Evolutionary conservation across 208 protist species (phyloP).

Genomic region (Wallacemonas sp.): DNA sequence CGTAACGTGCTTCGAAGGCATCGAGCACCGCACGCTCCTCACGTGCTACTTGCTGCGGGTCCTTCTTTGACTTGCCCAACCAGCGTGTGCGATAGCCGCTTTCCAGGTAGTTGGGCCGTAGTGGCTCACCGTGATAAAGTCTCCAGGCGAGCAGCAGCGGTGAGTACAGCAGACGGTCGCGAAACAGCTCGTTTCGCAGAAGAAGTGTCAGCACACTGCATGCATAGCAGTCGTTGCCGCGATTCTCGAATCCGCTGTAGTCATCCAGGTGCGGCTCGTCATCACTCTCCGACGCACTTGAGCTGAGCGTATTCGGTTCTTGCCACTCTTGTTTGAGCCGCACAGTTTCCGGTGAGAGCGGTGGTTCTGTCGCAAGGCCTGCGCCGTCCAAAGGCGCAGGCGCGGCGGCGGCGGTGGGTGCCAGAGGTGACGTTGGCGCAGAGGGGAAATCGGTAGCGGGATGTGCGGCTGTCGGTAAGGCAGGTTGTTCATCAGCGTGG

Average conservation of each 20-base stretch:
- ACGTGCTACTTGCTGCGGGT: neutral
- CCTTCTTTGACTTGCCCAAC: neutral
- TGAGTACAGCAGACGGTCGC: slow-evolving; percentile 25
- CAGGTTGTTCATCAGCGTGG: too few relatives aligned
- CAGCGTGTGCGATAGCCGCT: slow-evolving; percentile 10
- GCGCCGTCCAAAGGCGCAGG: neutral
- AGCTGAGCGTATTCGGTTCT: neutral
- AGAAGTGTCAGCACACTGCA: slow-evolving; percentile 79
- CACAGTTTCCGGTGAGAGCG: neutral
- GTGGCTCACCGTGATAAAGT: neutral
- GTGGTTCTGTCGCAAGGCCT: neutral
- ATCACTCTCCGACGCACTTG: neutral
- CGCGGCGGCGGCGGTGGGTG: neutral
- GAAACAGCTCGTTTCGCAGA: slow-evolving; percentile 60
- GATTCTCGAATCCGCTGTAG: slow-evolving; percentile 76
- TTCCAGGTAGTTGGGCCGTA: neutral
- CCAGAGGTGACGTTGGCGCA: too few relatives aligned
- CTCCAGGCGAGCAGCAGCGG: slow-evolving; percentile 16
- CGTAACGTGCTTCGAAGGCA: neutral
- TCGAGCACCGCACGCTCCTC: neutral
- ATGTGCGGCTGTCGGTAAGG: too few relatives aligned
- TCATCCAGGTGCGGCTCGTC: slow-evolving; percentile 16
- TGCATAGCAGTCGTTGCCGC: slow-evolving; percentile 80
- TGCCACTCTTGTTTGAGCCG: neutral
- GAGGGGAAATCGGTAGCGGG: too few relatives aligned